Base-by-base conservation (phyloP, 2,329 filamentous ascomycete genomes). In the Alternaria longipes region DNA sequence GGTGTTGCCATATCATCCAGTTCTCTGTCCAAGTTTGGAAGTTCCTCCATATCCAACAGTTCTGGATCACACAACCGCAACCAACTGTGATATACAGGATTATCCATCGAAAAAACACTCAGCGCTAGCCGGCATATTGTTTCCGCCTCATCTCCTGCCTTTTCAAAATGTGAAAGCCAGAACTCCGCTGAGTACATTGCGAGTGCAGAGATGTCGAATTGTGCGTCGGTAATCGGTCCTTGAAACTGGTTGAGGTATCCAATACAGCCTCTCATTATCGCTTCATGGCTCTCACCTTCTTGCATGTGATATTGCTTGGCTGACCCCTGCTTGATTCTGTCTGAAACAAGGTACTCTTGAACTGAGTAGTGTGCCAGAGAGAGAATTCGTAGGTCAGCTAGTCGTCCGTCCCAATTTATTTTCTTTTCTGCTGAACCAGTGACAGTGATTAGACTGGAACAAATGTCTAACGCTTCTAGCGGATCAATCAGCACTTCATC, bases 401-500 rank as follows among this genome's bases (percentile, higher is more conserved):
- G 9, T 30, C 8, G 28, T 28, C 26, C 26, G 8, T 28, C 1
- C 9, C 1, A 0, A 28, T 28, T 28, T 28, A 8, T 28, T 28
- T 1, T 8, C 26, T 28, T 28, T 9, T 28, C 26, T 28, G 26
- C 26, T 28, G 26, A 8, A 8, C 28, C 28, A 1, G 60, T 55
- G 1, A 75, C 59, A 28, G 66, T 75, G 26, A 78, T 64, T 1
- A 79, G 65, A 63, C 73, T 78, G 0, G 72, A 72, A 53, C 74
- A 79, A 47, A 78, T 72, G 24, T 64, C 59, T 14, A 76, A 42
- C 16, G 61, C 69, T 38, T 77, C 75, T 26, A 67, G 47, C 2
- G 76, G 74, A 52, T 80, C 78, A 52, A 74, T 66, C 24, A 80
- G 54, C 20, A 79, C 66, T 42, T 75, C 68, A 34, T 79, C 70